Evolutionary conservation across 2,329 filamentous ascomycete genomes (phyloP).

Genomic region (Botrytis medusae): DNA sequence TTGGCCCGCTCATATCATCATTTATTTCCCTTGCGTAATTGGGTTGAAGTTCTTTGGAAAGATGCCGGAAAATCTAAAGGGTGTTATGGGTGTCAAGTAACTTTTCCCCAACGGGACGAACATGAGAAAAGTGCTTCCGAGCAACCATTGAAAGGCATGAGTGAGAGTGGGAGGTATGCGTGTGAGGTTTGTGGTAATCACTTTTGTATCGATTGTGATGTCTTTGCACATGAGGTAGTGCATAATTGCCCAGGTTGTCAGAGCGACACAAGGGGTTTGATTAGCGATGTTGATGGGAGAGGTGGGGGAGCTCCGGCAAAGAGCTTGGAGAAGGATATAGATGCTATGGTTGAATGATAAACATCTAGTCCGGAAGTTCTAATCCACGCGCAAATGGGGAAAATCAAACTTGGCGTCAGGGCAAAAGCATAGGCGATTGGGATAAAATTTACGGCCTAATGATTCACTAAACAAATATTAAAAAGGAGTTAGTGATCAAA

Average conservation of each 20-base stretch:
- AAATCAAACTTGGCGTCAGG: not conserved
- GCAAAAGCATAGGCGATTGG: not conserved
- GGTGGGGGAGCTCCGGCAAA: not conserved
- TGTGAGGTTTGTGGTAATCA: slow-evolving; percentile 85
- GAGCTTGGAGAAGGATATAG: not conserved
- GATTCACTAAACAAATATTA: not conserved
- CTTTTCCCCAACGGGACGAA: slow-evolving; percentile 28
- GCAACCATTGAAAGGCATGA: slow-evolving; percentile 60
- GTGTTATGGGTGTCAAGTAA: slow-evolving; percentile 75
- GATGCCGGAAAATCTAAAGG: slow-evolving; percentile 56
- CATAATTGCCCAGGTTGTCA: slow-evolving; percentile 93
- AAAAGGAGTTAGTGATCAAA: not conserved
- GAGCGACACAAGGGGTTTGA: slow-evolving; percentile 29
- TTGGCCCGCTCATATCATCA: slow-evolving; percentile 92
- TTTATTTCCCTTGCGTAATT: slow-evolving; percentile 85
- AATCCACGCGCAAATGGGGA: not conserved
- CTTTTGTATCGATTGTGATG: slow-evolving; percentile 97
- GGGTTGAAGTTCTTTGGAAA: slow-evolving; percentile 85
- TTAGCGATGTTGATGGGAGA: not conserved
- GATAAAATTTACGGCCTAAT: not conserved
- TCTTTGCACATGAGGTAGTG: slow-evolving; percentile 89
- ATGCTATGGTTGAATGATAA: slow-evolving; percentile 20
- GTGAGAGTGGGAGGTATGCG: slow-evolving; percentile 83
- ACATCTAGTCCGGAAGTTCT: not conserved
- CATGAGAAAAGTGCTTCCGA: slow-evolving; percentile 37